These are phyloP conservation scores for Viridothelium virens DNA, from an alignment of 495 filamentous ascomycete species.

Conservation along the genomic window DNA sequence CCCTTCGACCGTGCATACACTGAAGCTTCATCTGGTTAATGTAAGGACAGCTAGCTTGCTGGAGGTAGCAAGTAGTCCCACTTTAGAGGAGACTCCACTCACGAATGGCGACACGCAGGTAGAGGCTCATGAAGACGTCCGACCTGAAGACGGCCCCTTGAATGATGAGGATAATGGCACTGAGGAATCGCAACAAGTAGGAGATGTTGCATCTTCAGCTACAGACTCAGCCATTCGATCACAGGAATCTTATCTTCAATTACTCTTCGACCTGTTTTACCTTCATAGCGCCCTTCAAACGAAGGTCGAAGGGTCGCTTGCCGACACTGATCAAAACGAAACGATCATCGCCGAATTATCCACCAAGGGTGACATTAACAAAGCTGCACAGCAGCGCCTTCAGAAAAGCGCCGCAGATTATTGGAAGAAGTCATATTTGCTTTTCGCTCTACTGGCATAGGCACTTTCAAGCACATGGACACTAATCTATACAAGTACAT, in stretches of 20 bases:
- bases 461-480: neutral
- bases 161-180: conserved; percentile 11
- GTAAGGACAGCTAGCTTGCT: conserved; percentile 29
- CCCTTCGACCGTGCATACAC: conserved; percentile 50
- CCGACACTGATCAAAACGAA: neutral
- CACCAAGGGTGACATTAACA: conserved; percentile 22
- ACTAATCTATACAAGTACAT: neutral
- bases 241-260: conserved; percentile 49
- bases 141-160: conserved; percentile 15
- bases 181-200: neutral
- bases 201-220: neutral
- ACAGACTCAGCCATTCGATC: neutral
- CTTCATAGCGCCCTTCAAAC: conserved; percentile 37
- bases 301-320: neutral
- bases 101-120: conserved; percentile 14
- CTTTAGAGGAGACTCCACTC: neutral
- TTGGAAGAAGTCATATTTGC: conserved; percentile 35
- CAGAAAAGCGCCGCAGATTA: conserved; percentile 33
- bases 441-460: conserved; percentile 29
- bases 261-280: conserved; percentile 69
- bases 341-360: conserved; percentile 12
- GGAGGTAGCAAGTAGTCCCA: conserved; percentile 31
- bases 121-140: conserved; percentile 20
- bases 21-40: conserved; percentile 45
- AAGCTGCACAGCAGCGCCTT: conserved; percentile 19